phyloP scores from a whole-genome alignment of 176 grass and related monocot genomes.

The Oropetium thomaeum region DNA sequence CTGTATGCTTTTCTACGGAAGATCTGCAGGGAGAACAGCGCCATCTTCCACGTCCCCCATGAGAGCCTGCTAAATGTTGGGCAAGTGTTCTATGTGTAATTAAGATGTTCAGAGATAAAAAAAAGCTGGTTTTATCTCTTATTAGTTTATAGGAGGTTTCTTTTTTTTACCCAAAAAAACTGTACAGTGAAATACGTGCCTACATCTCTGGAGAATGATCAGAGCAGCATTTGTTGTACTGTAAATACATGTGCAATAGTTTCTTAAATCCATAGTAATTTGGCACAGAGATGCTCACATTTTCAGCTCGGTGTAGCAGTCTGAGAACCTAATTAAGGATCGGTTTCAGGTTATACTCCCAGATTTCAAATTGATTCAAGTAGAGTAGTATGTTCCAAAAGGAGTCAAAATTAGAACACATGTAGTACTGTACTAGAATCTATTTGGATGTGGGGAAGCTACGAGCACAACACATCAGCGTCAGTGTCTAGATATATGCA shows the following conservation, averaged over 20 bases:
- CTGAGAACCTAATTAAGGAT: no score
- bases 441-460: background rate
- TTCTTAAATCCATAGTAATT: conserved; percentile 10
- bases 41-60: conserved; percentile 77
- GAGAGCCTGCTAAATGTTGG: conserved; percentile 83
- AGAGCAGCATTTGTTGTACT: conserved; percentile 1
- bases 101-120: conserved; percentile 4
- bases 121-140: background rate
- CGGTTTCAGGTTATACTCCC: background rate
- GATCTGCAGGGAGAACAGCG: conserved; percentile 75
- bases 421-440: background rate
- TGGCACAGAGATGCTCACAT: background rate
- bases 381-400: background rate
- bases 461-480: background rate
- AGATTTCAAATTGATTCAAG: background rate
- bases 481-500: background rate
- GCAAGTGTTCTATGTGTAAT: conserved; percentile 77
- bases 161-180: background rate
- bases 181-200: background rate
- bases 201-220: background rate
- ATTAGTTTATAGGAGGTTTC: background rate
- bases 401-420: no score
- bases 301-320: background rate
- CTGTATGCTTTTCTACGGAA: conserved; percentile 71
- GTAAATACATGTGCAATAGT: background rate